Evolutionary conservation across 2,329 filamentous ascomycete species (phyloP).

Genomic region (Nannizziopsis barbatae): DNA sequence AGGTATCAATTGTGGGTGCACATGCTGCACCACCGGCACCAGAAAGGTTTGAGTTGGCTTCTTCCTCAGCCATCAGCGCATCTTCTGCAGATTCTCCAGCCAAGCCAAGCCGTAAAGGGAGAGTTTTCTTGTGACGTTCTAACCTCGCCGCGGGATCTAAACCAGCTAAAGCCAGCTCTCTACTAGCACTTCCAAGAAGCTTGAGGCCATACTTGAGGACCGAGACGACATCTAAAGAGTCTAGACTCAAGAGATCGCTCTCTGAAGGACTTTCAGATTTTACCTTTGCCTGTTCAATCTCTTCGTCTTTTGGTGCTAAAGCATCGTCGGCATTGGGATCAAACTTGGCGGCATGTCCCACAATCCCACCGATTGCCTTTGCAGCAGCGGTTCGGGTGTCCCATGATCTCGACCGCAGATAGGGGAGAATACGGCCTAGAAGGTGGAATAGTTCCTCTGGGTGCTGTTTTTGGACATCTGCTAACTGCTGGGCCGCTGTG

Average conservation of each 20-base stretch:
- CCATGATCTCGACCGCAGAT: constrained; percentile 90
- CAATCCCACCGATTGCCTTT: constrained; percentile 87
- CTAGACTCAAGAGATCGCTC: constrained; percentile 58
- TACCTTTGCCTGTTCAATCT: constrained; percentile 46
- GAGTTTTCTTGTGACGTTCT: constrained; percentile 78
- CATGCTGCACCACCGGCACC: constrained; percentile 8
- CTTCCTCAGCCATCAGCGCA: constrained; percentile 57
- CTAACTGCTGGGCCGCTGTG: constrained; percentile 90
- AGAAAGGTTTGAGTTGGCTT: constrained; percentile 42
- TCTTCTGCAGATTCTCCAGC: constrained; percentile 76
- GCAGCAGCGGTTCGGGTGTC: constrained; percentile 88
- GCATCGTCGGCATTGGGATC: constrained; percentile 74
- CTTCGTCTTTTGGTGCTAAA: constrained; percentile 35
- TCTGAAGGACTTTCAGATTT: constrained; percentile 29
- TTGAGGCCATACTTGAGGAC: constrained; percentile 77
- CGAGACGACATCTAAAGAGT: constrained; percentile 62
- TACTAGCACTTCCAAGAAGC: constrained; percentile 68
- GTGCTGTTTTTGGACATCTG: constrained; percentile 95
- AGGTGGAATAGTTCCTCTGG: constrained; percentile 96
- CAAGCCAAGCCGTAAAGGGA: constrained; percentile 70
- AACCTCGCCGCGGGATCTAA: constrained; percentile 73
- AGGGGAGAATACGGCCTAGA: constrained; percentile 85
- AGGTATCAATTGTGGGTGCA: constrained; percentile 43
- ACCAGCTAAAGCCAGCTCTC: constrained; percentile 65
- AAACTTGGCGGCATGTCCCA: constrained; percentile 74